Conservation (phyloP, 2,329 filamentous ascomycete genomes). For the Aschersonia sp. region DNA sequence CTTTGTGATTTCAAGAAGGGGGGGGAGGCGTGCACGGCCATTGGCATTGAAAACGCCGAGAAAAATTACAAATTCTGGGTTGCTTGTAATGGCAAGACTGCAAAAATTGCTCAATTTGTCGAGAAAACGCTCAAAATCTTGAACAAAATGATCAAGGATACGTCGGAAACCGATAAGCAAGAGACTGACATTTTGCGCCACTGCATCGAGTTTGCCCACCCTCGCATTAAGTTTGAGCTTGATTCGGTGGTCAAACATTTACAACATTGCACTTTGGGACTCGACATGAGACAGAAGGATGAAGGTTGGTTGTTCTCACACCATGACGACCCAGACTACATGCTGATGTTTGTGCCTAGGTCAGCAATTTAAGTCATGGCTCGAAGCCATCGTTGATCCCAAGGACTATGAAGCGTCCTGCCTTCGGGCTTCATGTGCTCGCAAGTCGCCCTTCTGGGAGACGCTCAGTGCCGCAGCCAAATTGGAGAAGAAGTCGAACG, state of each 20-base stretch:
- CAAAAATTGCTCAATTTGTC: neutral
- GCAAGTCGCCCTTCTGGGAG: neutral
- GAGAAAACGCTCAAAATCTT: conserved; percentile 8
- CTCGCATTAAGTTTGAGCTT: neutral
- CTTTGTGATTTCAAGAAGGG: conserved; percentile 32
- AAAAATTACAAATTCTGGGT: conserved; percentile 26
- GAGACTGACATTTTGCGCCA: neutral
- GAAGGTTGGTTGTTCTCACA: no score
- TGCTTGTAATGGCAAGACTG: conserved; percentile 22
- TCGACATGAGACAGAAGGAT: no score
- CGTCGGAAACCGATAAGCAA: neutral
- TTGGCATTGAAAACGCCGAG: conserved; percentile 22
- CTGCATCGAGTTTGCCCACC: neutral
- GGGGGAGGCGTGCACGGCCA: conserved; percentile 27
- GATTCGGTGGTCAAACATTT: no score
- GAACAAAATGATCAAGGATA: neutral
- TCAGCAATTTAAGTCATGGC: neutral
- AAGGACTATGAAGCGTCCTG: neutral
- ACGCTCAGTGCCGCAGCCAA: neutral
- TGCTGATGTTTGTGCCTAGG: neutral
- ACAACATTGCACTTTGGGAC: no score
- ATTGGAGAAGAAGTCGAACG: neutral
- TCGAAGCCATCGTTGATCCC: neutral
- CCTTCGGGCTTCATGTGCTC: neutral
- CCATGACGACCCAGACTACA: no score